Base-by-base conservation (phyloP, 768 basidiomycete genomes). In the Trichaptum fuscoviolaceum region DNA sequence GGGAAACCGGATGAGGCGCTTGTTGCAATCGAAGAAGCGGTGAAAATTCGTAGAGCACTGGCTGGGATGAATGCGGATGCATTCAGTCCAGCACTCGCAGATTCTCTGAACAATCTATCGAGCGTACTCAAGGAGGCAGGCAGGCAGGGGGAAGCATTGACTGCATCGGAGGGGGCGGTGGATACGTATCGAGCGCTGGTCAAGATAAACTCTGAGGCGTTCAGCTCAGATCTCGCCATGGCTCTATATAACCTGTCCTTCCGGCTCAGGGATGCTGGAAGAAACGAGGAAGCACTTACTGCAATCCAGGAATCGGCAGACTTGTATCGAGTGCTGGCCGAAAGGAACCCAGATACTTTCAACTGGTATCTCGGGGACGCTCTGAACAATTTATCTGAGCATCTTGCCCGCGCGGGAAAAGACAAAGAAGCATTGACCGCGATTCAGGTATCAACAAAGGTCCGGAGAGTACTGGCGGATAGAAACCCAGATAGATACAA, bases 1-100 rank as follows among this genome's bases (percentile, higher is more conserved):
- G 64, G 64, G 3, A 57, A 30, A 10, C 7, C 6, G 59, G 68
- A 65, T 17, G 64, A 68, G 24, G 69, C 69, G 7, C 57, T 69
- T 17, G 58, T 35, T 1, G 64, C 69, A 4, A 57, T 63, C 34
- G 3, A 26, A 34, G 68, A 68, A 63, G 63, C 69, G 10, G 58
- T 59, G 35, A 36, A 42, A 10, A 35, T 69, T 18, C 61, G 57
- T 58, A 23, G 64, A 20, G 18, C 27, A 5, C 68, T 69, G 26
- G 68, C 57, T 42, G 30, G 4, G 42, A 35, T 2, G 2, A 26
- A 8, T 7, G 1, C 42, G 58, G 3, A 20, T 1, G 12, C 27
- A 18, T 66, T 17, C 10, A 6, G 23, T 5, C 7, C 15, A 30
- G 5, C 5, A 9, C 68, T 69, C 36, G 68, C 69, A 4, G 2